Evolutionary conservation across 1,139 yeast species (phyloP).

Genomic region (Ashbya aceris): DNA sequence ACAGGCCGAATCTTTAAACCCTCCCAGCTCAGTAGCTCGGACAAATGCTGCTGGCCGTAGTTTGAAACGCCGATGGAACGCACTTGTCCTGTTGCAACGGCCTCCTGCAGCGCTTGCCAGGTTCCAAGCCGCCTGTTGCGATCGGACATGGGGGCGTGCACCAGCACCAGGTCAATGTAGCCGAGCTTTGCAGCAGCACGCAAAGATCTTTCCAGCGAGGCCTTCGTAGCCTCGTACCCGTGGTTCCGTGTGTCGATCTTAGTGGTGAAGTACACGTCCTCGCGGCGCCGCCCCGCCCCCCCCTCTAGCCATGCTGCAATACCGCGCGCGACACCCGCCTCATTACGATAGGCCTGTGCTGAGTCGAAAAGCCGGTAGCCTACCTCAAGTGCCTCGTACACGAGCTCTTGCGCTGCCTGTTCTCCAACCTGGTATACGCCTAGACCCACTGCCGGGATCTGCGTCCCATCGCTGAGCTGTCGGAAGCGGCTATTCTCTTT

Average conservation of each 20-base stretch:
- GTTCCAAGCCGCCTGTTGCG: constrained; percentile 42
- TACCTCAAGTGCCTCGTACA: constrained; percentile 42
- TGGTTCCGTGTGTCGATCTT: constrained; percentile 53
- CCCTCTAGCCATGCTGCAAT: constrained; percentile 46
- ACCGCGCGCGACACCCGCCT: constrained; percentile 43
- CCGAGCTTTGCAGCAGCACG: constrained; percentile 38
- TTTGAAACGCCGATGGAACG: constrained; percentile 62
- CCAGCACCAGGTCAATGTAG: constrained; percentile 42
- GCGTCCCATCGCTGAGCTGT: constrained; percentile 29
- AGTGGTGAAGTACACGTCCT: constrained; percentile 63
- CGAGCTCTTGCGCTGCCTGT: constrained; percentile 34
- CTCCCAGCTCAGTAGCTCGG: constrained; percentile 48
- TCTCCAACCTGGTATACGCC: constrained; percentile 47
- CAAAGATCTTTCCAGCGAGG: constrained; percentile 45
- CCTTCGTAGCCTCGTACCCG: constrained; percentile 51
- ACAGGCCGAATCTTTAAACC: constrained; percentile 49
- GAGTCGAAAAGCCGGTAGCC: constrained; percentile 70
- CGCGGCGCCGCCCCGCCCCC: constrained; percentile 40
- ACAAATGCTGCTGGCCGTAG: constrained; percentile 52
- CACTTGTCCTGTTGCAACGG: constrained; percentile 46
- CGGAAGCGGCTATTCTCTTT: too few species aligned
- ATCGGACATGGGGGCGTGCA: constrained; percentile 57
- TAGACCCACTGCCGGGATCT: constrained; percentile 49
- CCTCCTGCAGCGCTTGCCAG: constrained; percentile 56
- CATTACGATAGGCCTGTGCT: constrained; percentile 52